Evolutionary conservation across 2,329 filamentous ascomycete species (phyloP).

Genomic region (Zasmidium angulare): DNA sequence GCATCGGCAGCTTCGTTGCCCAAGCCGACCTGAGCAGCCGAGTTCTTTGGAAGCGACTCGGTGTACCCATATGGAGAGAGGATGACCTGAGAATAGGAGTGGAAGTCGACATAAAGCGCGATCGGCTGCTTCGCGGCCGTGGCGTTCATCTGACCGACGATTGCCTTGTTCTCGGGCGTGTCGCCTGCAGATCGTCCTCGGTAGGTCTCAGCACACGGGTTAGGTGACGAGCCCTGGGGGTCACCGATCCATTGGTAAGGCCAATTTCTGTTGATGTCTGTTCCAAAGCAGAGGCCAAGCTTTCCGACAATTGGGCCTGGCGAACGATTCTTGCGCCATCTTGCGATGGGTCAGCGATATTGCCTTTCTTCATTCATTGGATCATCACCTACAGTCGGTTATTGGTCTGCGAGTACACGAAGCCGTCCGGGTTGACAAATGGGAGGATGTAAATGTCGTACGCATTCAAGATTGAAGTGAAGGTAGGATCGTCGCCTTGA

Average conservation of each 20-base stretch:
- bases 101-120: constrained; percentile 64
- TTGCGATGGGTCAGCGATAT: background rate
- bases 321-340: constrained; percentile 62
- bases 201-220: constrained; percentile 55
- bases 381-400: constrained; percentile 45
- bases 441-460: constrained; percentile 28
- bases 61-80: constrained; percentile 61
- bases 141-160: constrained; percentile 49
- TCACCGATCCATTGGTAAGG: constrained; percentile 49
- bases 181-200: constrained; percentile 41
- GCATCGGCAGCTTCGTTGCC: constrained; percentile 52
- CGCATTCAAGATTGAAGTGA: constrained; percentile 19
- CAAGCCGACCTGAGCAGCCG: constrained; percentile 53
- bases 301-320: constrained; percentile 25
- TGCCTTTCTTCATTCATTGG: background rate
- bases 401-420: constrained; percentile 57
- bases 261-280: constrained; percentile 63
- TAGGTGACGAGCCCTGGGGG: constrained; percentile 49
- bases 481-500: constrained; percentile 16
- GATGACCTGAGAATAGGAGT: constrained; percentile 63
- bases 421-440: constrained; percentile 45
- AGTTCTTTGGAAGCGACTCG: constrained; percentile 49
- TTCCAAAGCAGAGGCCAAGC: constrained; percentile 47
- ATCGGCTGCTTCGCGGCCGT: constrained; percentile 51
- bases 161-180: constrained; percentile 53